A percentile compares a stretch with the other conserved stretches of the same genome.
Evolutionary conservation across 371 early-diverging fungal genomes (phyloP).

Genomic region (Cokeromyces recurvatus): DNA sequence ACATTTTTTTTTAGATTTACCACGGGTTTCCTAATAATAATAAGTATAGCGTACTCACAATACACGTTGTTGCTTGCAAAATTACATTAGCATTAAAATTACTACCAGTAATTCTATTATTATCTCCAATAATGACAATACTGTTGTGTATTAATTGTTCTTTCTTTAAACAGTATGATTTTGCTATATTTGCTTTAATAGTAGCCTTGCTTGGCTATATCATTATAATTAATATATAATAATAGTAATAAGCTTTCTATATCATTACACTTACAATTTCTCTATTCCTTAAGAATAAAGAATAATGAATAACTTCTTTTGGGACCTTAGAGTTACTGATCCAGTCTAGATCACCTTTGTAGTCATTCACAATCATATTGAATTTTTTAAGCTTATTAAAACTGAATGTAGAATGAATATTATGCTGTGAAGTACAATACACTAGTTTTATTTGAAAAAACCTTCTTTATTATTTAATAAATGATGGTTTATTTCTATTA

Average conservation of each 20-base stretch:
- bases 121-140: conserved; percentile 1
- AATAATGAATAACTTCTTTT: background rate
- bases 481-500: no score
- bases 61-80: background rate
- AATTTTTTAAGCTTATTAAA: conserved; percentile 5
- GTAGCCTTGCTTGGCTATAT: conserved; percentile 1
- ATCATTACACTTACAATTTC: background rate
- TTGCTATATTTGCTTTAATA: conserved; percentile 4
- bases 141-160: background rate
- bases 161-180: conserved; percentile 2
- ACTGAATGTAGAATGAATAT: no score
- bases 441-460: no score
- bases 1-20: background rate
- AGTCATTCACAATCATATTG: background rate
- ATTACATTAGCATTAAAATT: background rate
- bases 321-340: background rate
- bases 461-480: no score
- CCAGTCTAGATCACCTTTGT: conserved; percentile 5
- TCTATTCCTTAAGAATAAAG: background rate
- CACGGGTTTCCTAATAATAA: background rate
- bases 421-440: no score
- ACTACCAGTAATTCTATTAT: no score
- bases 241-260: background rate
- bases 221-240: background rate
- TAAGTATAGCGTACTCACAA: background rate